phyloP scores from a whole-genome alignment of 2,329 filamentous ascomycete species.

The Trichoderma sp. region DNA sequence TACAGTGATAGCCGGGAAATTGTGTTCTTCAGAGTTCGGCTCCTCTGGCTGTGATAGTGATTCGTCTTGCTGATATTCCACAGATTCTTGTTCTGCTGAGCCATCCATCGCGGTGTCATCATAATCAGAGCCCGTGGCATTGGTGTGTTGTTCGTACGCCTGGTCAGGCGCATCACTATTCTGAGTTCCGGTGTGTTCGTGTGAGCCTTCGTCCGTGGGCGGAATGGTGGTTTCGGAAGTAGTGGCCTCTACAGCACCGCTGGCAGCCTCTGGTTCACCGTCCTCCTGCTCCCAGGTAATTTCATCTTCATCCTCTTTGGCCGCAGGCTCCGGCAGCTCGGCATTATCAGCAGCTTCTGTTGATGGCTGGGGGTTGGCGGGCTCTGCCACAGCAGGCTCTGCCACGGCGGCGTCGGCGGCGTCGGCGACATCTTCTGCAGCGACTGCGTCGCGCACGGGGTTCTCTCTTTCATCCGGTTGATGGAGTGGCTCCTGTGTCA shows the following conservation, averaged over 20 bases:
- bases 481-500: background rate
- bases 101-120: constrained; percentile 22
- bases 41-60: constrained; percentile 2
- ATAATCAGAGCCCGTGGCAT: constrained; percentile 40
- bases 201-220: background rate
- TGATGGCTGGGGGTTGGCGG: background rate
- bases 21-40: constrained; percentile 18
- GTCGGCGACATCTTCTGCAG: background rate
- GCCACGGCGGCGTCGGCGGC: background rate
- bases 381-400: background rate
- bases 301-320: constrained; percentile 21
- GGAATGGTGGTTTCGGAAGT: background rate
- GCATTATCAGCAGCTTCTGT: background rate
- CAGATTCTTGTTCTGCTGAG: constrained; percentile 18
- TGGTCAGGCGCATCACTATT: constrained; percentile 17
- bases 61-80: constrained; percentile 17
- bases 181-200: background rate
- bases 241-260: background rate
- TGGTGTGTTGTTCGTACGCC: constrained; percentile 20
- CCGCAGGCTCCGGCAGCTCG: background rate
- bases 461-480: background rate
- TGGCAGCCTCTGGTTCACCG: background rate
- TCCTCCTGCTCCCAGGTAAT: constrained; percentile 24
- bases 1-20: constrained; percentile 39
- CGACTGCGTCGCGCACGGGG: background rate